A percentile compares a stretch with the other conserved stretches of the same genome.
phyloP scores from a whole-genome alignment of 2,329 filamentous ascomycete species.

The Botrytis sinoallii region DNA sequence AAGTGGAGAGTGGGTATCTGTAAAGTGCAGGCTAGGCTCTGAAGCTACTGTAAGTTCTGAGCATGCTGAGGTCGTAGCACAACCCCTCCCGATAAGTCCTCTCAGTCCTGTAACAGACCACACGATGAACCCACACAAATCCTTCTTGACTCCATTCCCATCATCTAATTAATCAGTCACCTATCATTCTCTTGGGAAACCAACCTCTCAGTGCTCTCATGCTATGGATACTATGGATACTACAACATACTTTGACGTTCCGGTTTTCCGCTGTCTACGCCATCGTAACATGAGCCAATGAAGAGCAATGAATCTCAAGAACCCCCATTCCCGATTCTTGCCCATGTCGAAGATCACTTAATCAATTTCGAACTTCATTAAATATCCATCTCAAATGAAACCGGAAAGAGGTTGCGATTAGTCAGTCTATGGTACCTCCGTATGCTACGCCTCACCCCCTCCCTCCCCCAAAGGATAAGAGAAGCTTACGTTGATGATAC shows the following conservation, averaged over 20 bases:
- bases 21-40: neutral
- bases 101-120: slow-evolving; percentile 8
- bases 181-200: neutral
- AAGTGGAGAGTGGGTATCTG: neutral
- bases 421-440: neutral
- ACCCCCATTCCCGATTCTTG: neutral
- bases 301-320: neutral
- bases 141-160: neutral
- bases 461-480: neutral
- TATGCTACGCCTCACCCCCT: neutral
- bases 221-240: neutral
- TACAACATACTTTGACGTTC: neutral
- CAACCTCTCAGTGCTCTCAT: neutral
- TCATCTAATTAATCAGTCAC: neutral
- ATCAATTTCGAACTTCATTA: neutral
- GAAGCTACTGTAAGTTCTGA: neutral
- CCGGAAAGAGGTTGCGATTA: neutral
- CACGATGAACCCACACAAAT: neutral
- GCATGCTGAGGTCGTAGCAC: neutral
- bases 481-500: neutral
- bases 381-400: neutral
- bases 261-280: neutral
- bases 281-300: slow-evolving; percentile 14
- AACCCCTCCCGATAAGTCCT: neutral
- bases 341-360: slow-evolving; percentile 13